Evolutionary conservation across 1,139 yeast genomes (phyloP).

Genomic region (Waltiozyma sp.): DNA sequence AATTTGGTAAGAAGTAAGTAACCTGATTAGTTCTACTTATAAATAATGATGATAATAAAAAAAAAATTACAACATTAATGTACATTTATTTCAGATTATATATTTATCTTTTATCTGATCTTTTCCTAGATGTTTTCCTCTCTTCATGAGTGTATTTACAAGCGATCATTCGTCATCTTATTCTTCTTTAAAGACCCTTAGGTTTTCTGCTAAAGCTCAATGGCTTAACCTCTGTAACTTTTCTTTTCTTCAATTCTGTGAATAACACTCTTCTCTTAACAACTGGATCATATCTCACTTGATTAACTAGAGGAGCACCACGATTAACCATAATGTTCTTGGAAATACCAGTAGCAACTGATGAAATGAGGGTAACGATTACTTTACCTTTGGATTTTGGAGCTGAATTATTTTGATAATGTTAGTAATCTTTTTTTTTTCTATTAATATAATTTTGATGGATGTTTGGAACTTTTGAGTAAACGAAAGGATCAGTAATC

Average conservation of each 20-base stretch:
- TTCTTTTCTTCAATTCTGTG: slow-evolving; percentile 79
- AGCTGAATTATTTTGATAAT: slow-evolving; percentile 1
- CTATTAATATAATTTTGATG: too few species aligned
- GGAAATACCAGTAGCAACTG: slow-evolving; percentile 81
- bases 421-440: too few species aligned
- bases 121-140: too few species aligned
- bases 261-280: slow-evolving; percentile 75
- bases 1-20: background rate
- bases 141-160: background rate
- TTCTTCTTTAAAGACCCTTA: slow-evolving; percentile 13
- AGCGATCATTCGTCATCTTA: background rate
- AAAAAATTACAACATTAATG: too few species aligned
- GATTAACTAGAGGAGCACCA: slow-evolving; percentile 66
- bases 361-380: slow-evolving; percentile 57
- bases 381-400: slow-evolving; percentile 27
- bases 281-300: slow-evolving; percentile 81
- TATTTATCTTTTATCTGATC: background rate
- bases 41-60: too few species aligned
- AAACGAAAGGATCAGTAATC: too few species aligned
- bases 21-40: too few species aligned
- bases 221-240: slow-evolving; percentile 54
- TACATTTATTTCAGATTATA: too few species aligned
- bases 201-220: slow-evolving; percentile 49
- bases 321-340: slow-evolving; percentile 77
- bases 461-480: too few species aligned